Percentiles rank a stretch among this genome's conserved stretches.
These are phyloP conservation scores for Neonectria neomacrospora DNA, from an alignment of 2,329 filamentous ascomycete species.

Conservation along the genomic window DNA sequence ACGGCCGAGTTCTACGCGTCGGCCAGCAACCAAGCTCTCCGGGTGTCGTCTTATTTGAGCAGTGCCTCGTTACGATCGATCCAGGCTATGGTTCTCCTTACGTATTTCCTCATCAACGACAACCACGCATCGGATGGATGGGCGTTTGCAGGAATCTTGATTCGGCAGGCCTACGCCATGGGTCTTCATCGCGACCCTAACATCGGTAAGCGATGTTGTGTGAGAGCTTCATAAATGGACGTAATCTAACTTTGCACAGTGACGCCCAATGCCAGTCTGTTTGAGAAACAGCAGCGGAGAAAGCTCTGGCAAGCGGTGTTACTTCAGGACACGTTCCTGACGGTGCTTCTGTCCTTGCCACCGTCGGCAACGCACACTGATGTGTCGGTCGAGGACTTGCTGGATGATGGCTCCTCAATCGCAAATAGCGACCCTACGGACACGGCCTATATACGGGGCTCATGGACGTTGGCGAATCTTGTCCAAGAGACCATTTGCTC, in stretches of 20 bases:
- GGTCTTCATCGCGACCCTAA: constrained; percentile 83
- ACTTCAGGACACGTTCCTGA: constrained; percentile 84
- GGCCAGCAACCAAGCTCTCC: constrained; percentile 80
- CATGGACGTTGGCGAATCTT: constrained; percentile 82
- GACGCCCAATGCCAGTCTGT: constrained; percentile 71
- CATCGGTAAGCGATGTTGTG: constrained; percentile 59
- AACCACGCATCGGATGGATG: constrained; percentile 86
- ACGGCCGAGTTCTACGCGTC: constrained; percentile 86
- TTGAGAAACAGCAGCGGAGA: constrained; percentile 81
- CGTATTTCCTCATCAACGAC: constrained; percentile 87
- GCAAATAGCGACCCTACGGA: constrained; percentile 72
- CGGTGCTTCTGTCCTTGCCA: constrained; percentile 79
- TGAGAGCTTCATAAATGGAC: constrained; percentile 25
- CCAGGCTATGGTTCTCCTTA: constrained; percentile 82
- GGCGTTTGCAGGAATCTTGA: constrained; percentile 81
- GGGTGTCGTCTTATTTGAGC: constrained; percentile 81
- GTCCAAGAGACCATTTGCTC: constrained; percentile 82
- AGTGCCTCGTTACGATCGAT: constrained; percentile 77
- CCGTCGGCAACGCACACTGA: constrained; percentile 84
- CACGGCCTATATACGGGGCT: constrained; percentile 77
- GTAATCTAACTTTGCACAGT: constrained; percentile 52
- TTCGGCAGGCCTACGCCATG: constrained; percentile 84
- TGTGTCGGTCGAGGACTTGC: constrained; percentile 78
- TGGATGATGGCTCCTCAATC: constrained; percentile 69
- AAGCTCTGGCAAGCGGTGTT: constrained; percentile 87